Evolutionary conservation across 2,329 filamentous ascomycete genomes (phyloP).

Genomic region (Didymellaceae sp.): DNA sequence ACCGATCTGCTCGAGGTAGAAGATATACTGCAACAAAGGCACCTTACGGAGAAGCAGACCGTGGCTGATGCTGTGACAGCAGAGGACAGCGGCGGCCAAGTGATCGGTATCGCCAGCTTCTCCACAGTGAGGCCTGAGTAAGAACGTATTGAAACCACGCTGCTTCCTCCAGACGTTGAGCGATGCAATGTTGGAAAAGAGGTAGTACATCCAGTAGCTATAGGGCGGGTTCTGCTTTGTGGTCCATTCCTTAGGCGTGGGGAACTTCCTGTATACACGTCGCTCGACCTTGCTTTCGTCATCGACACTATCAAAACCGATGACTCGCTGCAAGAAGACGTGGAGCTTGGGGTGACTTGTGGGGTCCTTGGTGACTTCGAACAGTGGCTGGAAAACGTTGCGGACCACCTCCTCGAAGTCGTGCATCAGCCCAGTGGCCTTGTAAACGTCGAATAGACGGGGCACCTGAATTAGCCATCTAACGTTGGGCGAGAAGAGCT

Average conservation of each 20-base stretch:
- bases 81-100: conserved; percentile 86
- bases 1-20: conserved; percentile 97
- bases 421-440: conserved; percentile 82
- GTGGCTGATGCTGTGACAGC: conserved; percentile 96
- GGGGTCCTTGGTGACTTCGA: conserved; percentile 91
- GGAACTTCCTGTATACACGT: conserved; percentile 93
- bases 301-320: conserved; percentile 97
- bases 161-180: conserved; percentile 90
- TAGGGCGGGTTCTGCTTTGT: conserved; percentile 97
- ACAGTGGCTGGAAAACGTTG: conserved; percentile 92
- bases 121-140: conserved; percentile 91
- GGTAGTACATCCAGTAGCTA: conserved; percentile 98
- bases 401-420: conserved; percentile 88
- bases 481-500: conserved; percentile 96
- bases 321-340: conserved; percentile 90
- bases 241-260: conserved; percentile 85
- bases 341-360: conserved; percentile 89
- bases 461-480: conserved; percentile 97
- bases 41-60: conserved; percentile 92
- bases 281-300: conserved; percentile 97
- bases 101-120: conserved; percentile 98
- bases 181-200: conserved; percentile 92
- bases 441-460: conserved; percentile 94
- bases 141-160: conserved; percentile 94
- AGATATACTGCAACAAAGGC: conserved; percentile 92